Evolutionary conservation across 2,329 filamentous ascomycete genomes (phyloP).

Genomic region (Botrytis aclada): DNA sequence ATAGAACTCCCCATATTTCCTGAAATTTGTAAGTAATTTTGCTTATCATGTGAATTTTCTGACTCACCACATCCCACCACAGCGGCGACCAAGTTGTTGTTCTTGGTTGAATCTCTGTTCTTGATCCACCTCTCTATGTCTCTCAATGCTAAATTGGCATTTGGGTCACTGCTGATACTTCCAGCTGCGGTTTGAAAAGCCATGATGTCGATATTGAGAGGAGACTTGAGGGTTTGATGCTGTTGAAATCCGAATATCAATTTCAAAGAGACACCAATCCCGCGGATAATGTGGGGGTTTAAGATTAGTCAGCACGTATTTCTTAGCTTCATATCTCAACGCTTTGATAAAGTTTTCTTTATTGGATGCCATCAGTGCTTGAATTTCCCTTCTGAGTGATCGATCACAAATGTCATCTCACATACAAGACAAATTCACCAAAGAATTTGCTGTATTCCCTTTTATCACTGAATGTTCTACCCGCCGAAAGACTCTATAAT

Average conservation of each 20-base stretch:
- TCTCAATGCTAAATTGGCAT: background rate
- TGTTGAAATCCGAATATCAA: background rate
- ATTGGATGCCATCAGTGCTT: background rate
- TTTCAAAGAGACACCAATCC: background rate
- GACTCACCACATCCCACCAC: slow-evolving; percentile 21
- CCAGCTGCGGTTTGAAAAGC: background rate
- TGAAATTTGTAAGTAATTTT: background rate
- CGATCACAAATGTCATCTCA: background rate
- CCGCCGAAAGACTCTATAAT: background rate
- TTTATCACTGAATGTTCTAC: background rate
- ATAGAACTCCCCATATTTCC: slow-evolving; percentile 18
- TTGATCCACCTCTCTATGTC: slow-evolving; percentile 5
- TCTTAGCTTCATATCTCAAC: background rate
- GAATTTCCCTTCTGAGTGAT: background rate
- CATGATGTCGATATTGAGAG: background rate
- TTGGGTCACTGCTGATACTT: background rate
- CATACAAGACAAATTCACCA: background rate
- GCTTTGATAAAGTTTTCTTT: background rate
- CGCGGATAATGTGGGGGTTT: background rate
- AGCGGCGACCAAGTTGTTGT: slow-evolving; percentile 9
- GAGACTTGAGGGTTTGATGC: background rate
- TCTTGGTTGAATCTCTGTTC: background rate
- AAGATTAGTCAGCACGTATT: background rate
- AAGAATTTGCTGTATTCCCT: background rate
- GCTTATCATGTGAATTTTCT: background rate